A percentile compares a stretch with the other conserved stretches of the same genome.
These are phyloP conservation scores for Paecilomyces fulvus DNA, from an alignment of 2,329 filamentous ascomycete genomes.

Conservation along the genomic window DNA sequence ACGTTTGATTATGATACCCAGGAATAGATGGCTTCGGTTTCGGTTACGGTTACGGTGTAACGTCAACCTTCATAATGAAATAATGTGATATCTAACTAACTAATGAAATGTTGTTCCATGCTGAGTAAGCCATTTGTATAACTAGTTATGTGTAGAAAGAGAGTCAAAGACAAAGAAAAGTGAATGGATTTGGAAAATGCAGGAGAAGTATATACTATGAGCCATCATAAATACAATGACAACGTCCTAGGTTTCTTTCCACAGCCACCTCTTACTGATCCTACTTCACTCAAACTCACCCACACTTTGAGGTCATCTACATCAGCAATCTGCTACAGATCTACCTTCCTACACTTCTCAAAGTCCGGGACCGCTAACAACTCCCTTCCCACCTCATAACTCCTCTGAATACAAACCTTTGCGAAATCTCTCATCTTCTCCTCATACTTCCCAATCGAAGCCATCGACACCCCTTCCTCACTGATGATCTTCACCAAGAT, in stretches of 20 bases:
- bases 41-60: neutral
- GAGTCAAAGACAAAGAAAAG: too few relatives aligned
- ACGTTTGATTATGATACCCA: neutral
- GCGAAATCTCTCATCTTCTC: neutral
- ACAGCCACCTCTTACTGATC: too few relatives aligned
- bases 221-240: too few relatives aligned
- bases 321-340: neutral
- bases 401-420: neutral
- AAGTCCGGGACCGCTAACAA: neutral
- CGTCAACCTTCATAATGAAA: too few relatives aligned
- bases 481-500: constrained; percentile 18
- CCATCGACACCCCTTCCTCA: neutral
- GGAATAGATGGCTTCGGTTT: neutral
- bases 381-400: neutral
- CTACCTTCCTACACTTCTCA: neutral
- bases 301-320: neutral
- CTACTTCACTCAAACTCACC: too few relatives aligned
- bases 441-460: neutral
- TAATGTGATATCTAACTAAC: too few relatives aligned
- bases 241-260: too few relatives aligned
- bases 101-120: too few relatives aligned
- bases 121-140: too few relatives aligned
- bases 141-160: too few relatives aligned
- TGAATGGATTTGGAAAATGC: too few relatives aligned
- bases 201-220: too few relatives aligned